A percentile compares a stretch with the other conserved stretches of the same genome.
phyloP scores from a whole-genome alignment of 2,329 filamentous ascomycete species.

The Colletotrichum sp. region DNA sequence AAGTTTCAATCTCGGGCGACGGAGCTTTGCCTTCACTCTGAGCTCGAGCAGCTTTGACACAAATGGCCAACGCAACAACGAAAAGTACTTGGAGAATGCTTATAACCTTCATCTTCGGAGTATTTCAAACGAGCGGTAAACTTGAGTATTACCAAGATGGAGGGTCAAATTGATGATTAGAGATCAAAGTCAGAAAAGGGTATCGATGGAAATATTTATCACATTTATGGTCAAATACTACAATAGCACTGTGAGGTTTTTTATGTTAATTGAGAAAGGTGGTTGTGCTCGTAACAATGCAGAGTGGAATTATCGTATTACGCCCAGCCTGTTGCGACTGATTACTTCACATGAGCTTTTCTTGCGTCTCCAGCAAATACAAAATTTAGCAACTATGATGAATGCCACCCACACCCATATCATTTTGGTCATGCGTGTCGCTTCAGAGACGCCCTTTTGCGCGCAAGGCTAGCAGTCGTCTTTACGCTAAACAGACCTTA shows the following conservation, averaged over 20 bases:
- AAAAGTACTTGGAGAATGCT: neutral
- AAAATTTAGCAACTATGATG: neutral
- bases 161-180: no score
- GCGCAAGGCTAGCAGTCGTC: neutral
- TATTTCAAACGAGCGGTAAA: fast-evolving
- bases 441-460: neutral
- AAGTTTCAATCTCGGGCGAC: neutral
- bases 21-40: neutral
- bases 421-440: neutral
- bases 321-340: neutral
- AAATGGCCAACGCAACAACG: neutral
- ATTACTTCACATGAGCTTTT: neutral
- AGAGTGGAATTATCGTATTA: neutral
- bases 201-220: neutral
- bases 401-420: neutral
- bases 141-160: neutral
- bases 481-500: fast-evolving
- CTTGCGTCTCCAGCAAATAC: neutral
- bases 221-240: no score
- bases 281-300: neutral
- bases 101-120: neutral
- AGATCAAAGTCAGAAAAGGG: neutral
- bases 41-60: neutral
- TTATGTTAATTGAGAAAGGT: no score
- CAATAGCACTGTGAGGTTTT: no score